Base-by-base conservation (phyloP, 2,329 filamentous ascomycete species). In the Cordyceps militaris region DNA sequence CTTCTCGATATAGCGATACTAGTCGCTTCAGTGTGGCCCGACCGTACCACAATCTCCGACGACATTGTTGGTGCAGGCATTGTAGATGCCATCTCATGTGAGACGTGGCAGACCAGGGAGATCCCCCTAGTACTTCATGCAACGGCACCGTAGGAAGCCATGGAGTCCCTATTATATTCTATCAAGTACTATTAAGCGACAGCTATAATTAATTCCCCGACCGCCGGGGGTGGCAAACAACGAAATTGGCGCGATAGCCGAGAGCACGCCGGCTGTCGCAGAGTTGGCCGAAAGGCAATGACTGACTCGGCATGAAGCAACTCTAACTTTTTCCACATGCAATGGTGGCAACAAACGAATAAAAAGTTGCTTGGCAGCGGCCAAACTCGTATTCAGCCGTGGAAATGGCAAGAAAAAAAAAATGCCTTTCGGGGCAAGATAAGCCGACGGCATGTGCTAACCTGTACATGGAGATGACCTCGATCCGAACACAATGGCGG, bases 221-320 rank as follows among this genome's bases (percentile, higher is more conserved):
- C 38, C 23, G 13, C n/a, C 14, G 4, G 16, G 7, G 11, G 14
- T 24, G 40, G 13, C 19, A 32, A n/a, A 4, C 26, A 44, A 26
- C 7, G 14, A 19, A 40, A 19, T 14, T 47, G 21, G 52, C 52
- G 53, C 44, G 53, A 56, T 49, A 56, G 53, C 53, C 53, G 53
- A 56, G 23, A 32, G 16, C 23, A 32, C 3, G 8, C 30, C 53
- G 53, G 53, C 44, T 49, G 14, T 32, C 53, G 53, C 53, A 19
- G 16, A 13, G 8, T 16, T 23, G 9, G 30, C 19, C 34, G 16
- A 30, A 55, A 34, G 23, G 30, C 23, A 23, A 16, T 23, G 40
- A n/a, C n/a, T 56, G 43, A 48, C 43, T 56, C 44, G 53, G 23
- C 4, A 48, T 56, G 53, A 46, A 32, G 42, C 26, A 44, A 56